Conservation (phyloP, 2,329 filamentous ascomycete genomes). For the Proliferodiscus dingleyae region DNA sequence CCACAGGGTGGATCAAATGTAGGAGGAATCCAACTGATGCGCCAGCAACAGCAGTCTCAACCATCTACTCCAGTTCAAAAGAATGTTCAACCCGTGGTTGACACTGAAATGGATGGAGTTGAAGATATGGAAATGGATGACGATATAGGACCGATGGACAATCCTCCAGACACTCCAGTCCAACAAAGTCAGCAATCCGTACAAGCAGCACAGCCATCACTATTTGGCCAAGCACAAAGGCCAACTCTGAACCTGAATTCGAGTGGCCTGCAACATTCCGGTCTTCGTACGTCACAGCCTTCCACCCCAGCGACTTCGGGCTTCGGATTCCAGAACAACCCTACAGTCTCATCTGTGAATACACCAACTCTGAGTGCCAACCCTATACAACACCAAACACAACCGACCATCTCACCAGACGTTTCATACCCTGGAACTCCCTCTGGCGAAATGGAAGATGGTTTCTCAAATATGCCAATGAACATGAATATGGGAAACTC, state of each 20-base stretch:
- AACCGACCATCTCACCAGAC: constrained; percentile 42
- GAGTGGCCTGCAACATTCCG: constrained; percentile 64
- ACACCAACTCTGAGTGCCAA: constrained; percentile 85
- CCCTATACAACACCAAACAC: constrained; percentile 50
- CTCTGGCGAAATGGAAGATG: constrained; percentile 71
- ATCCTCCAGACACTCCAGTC: constrained; percentile 46
- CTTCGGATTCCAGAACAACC: constrained; percentile 84
- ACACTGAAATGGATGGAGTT: constrained; percentile 72
- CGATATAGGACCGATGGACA: constrained; percentile 60
- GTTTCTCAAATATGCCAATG: constrained; percentile 58
- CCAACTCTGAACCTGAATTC: constrained; percentile 79
- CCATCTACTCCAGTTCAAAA: constrained; percentile 29
- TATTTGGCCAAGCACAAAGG: constrained; percentile 60
- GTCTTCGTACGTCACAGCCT: constrained; percentile 78
- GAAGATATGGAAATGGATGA: constrained; percentile 98
- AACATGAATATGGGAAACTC: constrained; percentile 48
- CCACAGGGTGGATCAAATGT: constrained; percentile 26
- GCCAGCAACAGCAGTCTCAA: constrained; percentile 31
- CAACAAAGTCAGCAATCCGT: constrained; percentile 51
- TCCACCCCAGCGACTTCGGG: constrained; percentile 74
- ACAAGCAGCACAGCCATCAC: constrained; percentile 60
- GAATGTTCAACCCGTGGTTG: constrained; percentile 26
- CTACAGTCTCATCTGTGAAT: constrained; percentile 94
- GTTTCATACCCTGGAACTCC: constrained; percentile 67
- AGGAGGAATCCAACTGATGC: constrained; percentile 32